Conservation (phyloP, 2,329 filamentous ascomycete genomes). For the Knoxdaviesia proteae region DNA sequence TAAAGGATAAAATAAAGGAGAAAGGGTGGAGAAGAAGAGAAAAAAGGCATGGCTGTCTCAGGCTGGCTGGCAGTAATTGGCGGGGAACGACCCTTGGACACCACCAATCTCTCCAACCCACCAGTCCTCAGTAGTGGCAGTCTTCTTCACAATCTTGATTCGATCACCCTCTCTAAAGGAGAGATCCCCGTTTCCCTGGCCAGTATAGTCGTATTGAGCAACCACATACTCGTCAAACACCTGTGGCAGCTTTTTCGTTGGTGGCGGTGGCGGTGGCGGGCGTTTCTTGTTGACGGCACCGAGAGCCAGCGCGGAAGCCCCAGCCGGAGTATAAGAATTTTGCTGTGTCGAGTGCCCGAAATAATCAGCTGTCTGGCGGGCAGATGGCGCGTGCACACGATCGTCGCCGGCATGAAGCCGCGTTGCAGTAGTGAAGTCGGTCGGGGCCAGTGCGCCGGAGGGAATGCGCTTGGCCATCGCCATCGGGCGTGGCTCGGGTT, state of each 20-base stretch:
- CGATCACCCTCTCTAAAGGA: slow-evolving; percentile 57
- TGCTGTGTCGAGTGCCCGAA: slow-evolving; percentile 1
- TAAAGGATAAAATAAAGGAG: neutral
- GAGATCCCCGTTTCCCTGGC: slow-evolving; percentile 49
- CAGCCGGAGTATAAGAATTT: too few species aligned
- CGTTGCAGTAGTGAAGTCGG: slow-evolving; percentile 4
- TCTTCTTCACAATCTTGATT: slow-evolving; percentile 61
- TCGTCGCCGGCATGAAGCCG: neutral
- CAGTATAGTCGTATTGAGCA: slow-evolving; percentile 56
- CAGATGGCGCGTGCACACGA: slow-evolving; percentile 1
- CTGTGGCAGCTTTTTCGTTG: slow-evolving; percentile 50
- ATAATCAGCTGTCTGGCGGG: slow-evolving; percentile 1
- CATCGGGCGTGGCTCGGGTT: slow-evolving; percentile 10
- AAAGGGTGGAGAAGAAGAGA: neutral
- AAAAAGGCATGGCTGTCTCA: slow-evolving; percentile 5
- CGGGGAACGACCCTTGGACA: slow-evolving; percentile 51
- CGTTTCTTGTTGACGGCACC: slow-evolving; percentile 1
- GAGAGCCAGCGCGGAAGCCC: neutral
- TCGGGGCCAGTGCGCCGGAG: slow-evolving; percentile 11
- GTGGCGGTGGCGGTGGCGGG: slow-evolving; percentile 3
- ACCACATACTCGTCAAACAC: slow-evolving; percentile 38
- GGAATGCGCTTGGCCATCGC: slow-evolving; percentile 9
- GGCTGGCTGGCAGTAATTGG: slow-evolving; percentile 49
- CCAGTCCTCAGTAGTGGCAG: slow-evolving; percentile 65
- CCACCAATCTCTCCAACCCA: slow-evolving; percentile 64